Evolutionary conservation across 257 asterid genomes (phyloP).

Genomic region (Striga asiatica): DNA sequence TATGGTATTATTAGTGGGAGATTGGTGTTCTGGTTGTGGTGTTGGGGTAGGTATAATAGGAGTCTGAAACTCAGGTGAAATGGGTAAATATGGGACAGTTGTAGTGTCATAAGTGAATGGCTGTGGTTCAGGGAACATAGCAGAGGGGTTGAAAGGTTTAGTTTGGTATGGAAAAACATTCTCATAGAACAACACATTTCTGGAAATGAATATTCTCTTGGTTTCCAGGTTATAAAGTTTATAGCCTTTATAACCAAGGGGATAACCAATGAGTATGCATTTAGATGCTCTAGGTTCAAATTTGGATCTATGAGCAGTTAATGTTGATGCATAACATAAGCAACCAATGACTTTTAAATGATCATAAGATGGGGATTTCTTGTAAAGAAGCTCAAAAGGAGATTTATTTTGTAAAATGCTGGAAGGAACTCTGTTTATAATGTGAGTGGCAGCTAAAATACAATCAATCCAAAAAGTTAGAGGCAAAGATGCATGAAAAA

Average conservation of each 20-base stretch:
- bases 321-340: not conserved
- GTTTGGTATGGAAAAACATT: not conserved
- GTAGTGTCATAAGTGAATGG: too few relatives aligned
- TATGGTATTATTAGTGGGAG: too few relatives aligned
- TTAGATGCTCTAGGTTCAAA: not conserved
- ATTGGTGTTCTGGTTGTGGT: too few relatives aligned
- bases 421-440: not conserved
- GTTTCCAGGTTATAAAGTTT: not conserved
- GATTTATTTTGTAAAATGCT: not conserved
- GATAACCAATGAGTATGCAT: too few relatives aligned
- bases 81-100: too few relatives aligned
- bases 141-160: not conserved
- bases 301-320: not conserved
- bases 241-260: not conserved
- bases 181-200: not conserved
- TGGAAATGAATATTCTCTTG: not conserved
- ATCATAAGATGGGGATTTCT: not conserved
- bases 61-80: too few relatives aligned
- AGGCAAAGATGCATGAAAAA: not conserved
- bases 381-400: not conserved
- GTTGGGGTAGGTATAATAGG: too few relatives aligned
- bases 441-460: not conserved
- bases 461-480: not conserved
- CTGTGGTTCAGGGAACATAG: too few relatives aligned
- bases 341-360: not conserved